phyloP scores from a whole-genome alignment of 352 stramenopile genomes.

The Globisporangium paroecandrum region DNA sequence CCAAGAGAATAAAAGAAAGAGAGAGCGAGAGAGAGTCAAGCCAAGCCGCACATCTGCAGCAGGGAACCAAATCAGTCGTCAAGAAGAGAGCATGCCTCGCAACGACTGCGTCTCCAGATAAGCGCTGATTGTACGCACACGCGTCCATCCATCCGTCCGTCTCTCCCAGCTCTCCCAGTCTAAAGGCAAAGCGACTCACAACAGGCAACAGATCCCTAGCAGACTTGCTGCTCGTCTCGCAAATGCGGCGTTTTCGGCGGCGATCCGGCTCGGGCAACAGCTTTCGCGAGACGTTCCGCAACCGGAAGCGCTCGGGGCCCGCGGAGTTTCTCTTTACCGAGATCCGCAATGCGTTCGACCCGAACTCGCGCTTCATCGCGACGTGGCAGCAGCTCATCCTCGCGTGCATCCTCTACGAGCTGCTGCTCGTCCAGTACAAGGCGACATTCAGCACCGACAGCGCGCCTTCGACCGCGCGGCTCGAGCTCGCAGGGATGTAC shows the following conservation, averaged over 20 bases:
- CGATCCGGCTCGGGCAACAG: slow-evolving; percentile 20
- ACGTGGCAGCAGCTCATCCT: slow-evolving; percentile 56
- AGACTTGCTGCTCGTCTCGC: not conserved
- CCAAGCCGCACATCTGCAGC: not conserved
- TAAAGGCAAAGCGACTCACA: not conserved
- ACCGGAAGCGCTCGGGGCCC: slow-evolving; percentile 38
- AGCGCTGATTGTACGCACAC: not conserved
- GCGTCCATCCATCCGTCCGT: not conserved
- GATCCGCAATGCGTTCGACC: slow-evolving; percentile 58
- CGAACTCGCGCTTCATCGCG: slow-evolving; percentile 47
- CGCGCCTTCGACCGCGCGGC: slow-evolving; percentile 5
- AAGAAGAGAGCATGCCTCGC: slow-evolving; percentile 5
- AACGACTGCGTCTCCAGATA: not conserved
- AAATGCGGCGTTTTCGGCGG: slow-evolving; percentile 5
- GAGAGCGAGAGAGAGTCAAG: not conserved
- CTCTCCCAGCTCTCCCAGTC: not conserved
- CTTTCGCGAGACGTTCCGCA: slow-evolving; percentile 36
- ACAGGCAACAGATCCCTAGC: not conserved
- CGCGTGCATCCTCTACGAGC: slow-evolving; percentile 48
- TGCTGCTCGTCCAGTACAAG: slow-evolving; percentile 44
- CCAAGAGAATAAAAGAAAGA: not conserved
- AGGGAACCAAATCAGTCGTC: not conserved
- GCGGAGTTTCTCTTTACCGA: slow-evolving; percentile 46
- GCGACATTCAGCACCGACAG: slow-evolving; percentile 28
- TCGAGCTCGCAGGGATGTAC: slow-evolving; percentile 41